Conservation (phyloP, 768 basidiomycete species). For the Dioszegia aurantiaca region DNA sequence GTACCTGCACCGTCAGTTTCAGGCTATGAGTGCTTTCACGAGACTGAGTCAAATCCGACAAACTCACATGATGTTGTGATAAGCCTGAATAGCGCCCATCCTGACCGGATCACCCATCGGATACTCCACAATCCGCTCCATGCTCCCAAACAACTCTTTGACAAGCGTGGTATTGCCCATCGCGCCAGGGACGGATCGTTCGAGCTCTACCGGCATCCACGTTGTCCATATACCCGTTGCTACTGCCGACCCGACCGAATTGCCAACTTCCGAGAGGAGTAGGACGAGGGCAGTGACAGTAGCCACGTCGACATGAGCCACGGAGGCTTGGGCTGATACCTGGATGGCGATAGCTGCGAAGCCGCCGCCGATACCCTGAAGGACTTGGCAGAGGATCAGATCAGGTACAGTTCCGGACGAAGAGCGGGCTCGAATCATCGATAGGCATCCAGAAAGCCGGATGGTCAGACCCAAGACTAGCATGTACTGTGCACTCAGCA, state of each 20-base stretch:
- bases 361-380: conserved; percentile 74
- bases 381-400: conserved; percentile 65
- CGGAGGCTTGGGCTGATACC: conserved; percentile 66
- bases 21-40: too few species aligned
- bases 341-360: conserved; percentile 62
- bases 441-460: conserved; percentile 63
- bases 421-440: conserved; percentile 71
- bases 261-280: conserved; percentile 69
- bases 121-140: conserved; percentile 57
- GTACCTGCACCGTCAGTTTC: conserved; percentile 5
- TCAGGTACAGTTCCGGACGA: conserved; percentile 52
- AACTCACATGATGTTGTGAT: conserved; percentile 54
- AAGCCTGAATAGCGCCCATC: conserved; percentile 60
- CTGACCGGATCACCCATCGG: conserved; percentile 60
- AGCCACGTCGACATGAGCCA: conserved; percentile 65
- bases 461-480: conserved; percentile 62
- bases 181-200: conserved; percentile 58
- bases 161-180: conserved; percentile 33
- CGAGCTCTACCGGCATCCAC: conserved; percentile 65
- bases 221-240: conserved; percentile 54
- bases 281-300: conserved; percentile 64
- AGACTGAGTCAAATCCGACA: too few species aligned
- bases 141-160: conserved; percentile 60
- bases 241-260: conserved; percentile 64
- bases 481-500: conserved; percentile 48